Conservation (phyloP, 2,329 filamentous ascomycete species). For the Fusarium compactum region DNA sequence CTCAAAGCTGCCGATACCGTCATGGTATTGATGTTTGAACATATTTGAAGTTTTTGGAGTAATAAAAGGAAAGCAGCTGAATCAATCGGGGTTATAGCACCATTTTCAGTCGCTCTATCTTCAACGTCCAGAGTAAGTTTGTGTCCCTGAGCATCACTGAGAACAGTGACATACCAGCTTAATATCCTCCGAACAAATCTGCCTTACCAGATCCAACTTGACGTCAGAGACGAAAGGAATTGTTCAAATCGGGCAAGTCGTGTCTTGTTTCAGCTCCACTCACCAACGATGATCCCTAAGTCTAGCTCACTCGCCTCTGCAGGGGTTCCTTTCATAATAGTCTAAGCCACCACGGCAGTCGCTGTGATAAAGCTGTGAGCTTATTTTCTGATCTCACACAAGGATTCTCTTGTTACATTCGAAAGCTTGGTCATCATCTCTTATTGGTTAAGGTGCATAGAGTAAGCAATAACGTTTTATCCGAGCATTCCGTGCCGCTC, state of each 20-base stretch:
- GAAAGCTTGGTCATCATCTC: not conserved
- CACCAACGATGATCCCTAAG: constrained; percentile 1
- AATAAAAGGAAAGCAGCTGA: no score
- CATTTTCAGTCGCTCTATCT: no score
- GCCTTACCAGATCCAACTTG: not conserved
- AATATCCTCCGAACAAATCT: not conserved
- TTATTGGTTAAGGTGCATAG: constrained; percentile 19
- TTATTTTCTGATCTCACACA: not conserved
- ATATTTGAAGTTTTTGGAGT: no score
- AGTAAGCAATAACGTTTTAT: not conserved
- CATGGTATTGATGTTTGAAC: no score
- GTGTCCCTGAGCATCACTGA: not conserved
- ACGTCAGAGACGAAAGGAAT: constrained; percentile 5
- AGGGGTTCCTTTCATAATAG: not conserved
- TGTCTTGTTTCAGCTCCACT: constrained; percentile 20
- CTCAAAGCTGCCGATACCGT: rapidly evolving
- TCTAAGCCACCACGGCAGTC: not conserved
- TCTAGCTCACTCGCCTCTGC: not conserved
- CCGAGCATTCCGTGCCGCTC: no score
- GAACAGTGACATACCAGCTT: not conserved
- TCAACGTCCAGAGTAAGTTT: no score
- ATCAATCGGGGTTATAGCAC: rapidly evolving
- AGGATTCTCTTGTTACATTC: not conserved
- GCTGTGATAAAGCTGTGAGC: not conserved
- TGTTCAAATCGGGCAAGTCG: constrained; percentile 11